Evolutionary conservation across 495 filamentous ascomycete species (phyloP).

Genomic region (Thozetella sp.): DNA sequence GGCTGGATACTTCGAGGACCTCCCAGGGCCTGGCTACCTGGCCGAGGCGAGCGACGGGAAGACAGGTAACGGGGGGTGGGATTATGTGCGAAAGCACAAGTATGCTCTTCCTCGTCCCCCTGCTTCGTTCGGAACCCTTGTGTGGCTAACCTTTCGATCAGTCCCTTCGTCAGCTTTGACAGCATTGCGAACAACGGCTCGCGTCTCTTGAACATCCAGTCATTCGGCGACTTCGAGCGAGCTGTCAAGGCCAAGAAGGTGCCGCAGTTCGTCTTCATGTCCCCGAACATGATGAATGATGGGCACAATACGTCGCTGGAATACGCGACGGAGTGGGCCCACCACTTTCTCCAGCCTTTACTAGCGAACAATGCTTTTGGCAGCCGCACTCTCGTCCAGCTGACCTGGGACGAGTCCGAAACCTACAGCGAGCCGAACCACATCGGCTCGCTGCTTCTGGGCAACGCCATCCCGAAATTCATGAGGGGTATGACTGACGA

Average conservation of each 20-base stretch:
- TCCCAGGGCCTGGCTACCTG: constrained; percentile 69
- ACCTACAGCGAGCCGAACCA: constrained; percentile 58
- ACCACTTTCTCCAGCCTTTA: constrained; percentile 58
- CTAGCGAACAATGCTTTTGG: constrained; percentile 61
- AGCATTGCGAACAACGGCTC: constrained; percentile 51
- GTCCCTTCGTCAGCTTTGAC: constrained; percentile 51
- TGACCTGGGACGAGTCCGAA: constrained; percentile 69
- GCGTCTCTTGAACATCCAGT: constrained; percentile 59
- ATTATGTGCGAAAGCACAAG: constrained; percentile 77
- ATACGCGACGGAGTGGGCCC: constrained; percentile 60
- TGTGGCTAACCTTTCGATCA: constrained; percentile 18
- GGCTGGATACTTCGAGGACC: constrained; percentile 68
- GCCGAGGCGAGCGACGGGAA: constrained; percentile 51
- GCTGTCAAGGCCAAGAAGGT: constrained; percentile 57
- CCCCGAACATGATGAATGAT: constrained; percentile 73
- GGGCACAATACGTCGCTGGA: constrained; percentile 68
- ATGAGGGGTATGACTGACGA: constrained; percentile 61
- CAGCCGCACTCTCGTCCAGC: constrained; percentile 61
- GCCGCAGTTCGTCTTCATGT: constrained; percentile 70
- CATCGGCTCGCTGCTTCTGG: constrained; percentile 64
- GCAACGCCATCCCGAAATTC: constrained; percentile 58
- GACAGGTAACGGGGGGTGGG: constrained; percentile 48
- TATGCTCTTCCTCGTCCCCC: constrained; percentile 10
- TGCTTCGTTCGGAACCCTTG: neutral
- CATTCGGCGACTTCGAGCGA: constrained; percentile 58